Evolutionary conservation across 2,329 filamentous ascomycete species (phyloP), one percentile per base, ranked within the genome.

Genomic region (Grosmannia penicillata): DNA sequence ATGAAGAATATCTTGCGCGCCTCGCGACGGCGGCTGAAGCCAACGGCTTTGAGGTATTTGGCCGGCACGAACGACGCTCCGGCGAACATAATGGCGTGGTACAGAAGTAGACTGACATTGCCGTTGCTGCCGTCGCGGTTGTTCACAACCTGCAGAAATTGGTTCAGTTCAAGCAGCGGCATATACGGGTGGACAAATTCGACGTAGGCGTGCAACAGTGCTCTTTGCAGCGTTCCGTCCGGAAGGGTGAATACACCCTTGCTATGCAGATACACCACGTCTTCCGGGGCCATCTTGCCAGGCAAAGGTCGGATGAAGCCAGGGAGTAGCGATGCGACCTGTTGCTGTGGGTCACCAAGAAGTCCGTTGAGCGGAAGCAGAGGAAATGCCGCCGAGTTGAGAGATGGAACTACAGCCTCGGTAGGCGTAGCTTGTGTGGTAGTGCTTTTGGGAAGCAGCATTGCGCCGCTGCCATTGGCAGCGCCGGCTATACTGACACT

Each of bases 171-270:
- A 45, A 95, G 62, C 24, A 94, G 65, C 19, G 89, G 89, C 84
- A 95, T 94, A 56, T 84, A 95, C 1, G 87, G 85, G 55, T 95
- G 82, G 8, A 95, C 85, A 55, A 81, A 94, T 60, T 94, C 82
- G 44, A 89, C 70, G 50, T 91, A 95, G 28, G 77, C 77, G 49
- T 78, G 77, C 14, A 96, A 63, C 31, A 95, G 68, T 42, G 86
- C 85, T 54, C 82, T 84, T 51, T 89, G 82, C 26, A 95, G 64
- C 5, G 63, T 60, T 4, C 68, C 58, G 29, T 72, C 66, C 3
- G 89, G 89, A 29, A 95, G 71, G 2, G 76, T 76, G 47, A 95
- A 63, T 1, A 86, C 86, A 5, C 86, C 86, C 63, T 94, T 95
- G 53, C 77, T 72, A 44, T 78, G 72, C 40, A 95, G 68, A 56